These are phyloP conservation scores for Myxozyma nipponensis DNA, from an alignment of 805 yeast species.

Conservation along the genomic window DNA sequence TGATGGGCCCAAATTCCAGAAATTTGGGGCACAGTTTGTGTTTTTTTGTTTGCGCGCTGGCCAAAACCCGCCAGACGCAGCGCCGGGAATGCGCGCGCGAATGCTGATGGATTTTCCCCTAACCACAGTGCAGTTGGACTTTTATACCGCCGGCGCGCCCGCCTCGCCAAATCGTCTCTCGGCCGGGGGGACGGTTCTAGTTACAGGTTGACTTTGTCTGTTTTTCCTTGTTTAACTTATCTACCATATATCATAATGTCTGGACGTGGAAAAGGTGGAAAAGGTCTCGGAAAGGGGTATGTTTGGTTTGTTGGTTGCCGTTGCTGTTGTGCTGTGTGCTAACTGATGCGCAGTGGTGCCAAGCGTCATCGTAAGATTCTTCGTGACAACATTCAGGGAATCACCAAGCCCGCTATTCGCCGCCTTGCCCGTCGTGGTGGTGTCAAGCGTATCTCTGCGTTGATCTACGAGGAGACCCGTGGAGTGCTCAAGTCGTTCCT, in stretches of 20 bases:
- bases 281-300: conserved; percentile 92
- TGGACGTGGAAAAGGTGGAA: conserved; percentile 99
- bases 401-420: conserved; percentile 99
- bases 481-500: conserved; percentile 92
- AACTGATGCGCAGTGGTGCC: conserved; percentile 70
- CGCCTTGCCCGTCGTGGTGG: conserved; percentile 99
- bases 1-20: conserved; percentile 10
- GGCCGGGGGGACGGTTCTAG: neutral
- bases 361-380: conserved; percentile 99
- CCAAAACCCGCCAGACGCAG: too few relatives aligned
- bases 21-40: conserved; percentile 11
- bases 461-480: conserved; percentile 98
- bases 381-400: conserved; percentile 99
- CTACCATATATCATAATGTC: conserved; percentile 55
- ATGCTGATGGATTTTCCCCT: conserved; percentile 21
- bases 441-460: conserved; percentile 99
- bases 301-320: conserved; percentile 1
- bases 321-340: conserved; percentile 1
- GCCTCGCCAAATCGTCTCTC: neutral
- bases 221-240: neutral
- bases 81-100: conserved; percentile 4
- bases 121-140: conserved; percentile 12
- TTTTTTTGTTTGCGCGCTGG: neutral
- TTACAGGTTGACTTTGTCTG: neutral
- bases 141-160: conserved; percentile 7